phyloP scores from a whole-genome alignment of 306 rosid genomes.

The Corylus avellana region DNA sequence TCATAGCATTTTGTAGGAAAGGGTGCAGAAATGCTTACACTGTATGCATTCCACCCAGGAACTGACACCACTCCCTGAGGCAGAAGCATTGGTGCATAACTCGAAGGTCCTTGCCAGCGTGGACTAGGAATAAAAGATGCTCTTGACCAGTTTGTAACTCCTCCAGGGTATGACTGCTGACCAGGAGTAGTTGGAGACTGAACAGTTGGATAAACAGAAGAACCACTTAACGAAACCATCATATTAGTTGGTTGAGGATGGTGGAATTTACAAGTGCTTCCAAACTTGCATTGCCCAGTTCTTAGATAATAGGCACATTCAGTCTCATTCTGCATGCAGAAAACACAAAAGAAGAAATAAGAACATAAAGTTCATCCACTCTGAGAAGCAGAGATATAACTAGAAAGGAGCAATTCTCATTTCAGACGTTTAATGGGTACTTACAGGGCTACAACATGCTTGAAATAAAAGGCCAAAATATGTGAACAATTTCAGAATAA shows the following conservation, averaged over 20 bases:
- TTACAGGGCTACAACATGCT: constrained; percentile 26
- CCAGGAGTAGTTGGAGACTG: constrained; percentile 93
- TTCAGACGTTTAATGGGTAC: constrained; percentile 7
- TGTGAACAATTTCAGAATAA: constrained; percentile 2
- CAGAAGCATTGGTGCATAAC: constrained; percentile 78
- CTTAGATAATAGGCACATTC: constrained; percentile 92
- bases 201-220: constrained; percentile 80
- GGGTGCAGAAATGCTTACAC: constrained; percentile 57
- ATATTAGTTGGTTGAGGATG: constrained; percentile 91
- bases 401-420: constrained; percentile 14
- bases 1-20: constrained; percentile 20
- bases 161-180: constrained; percentile 84
- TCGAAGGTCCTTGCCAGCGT: constrained; percentile 96
- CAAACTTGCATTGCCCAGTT: constrained; percentile 96
- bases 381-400: constrained; percentile 9
- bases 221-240: constrained; percentile 86
- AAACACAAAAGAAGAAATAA: constrained; percentile 9
- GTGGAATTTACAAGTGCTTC: constrained; percentile 91
- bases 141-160: constrained; percentile 89
- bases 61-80: constrained; percentile 97
- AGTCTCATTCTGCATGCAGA: constrained; percentile 62
- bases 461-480: constrained; percentile 12
- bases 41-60: constrained; percentile 86
- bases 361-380: constrained; percentile 22
- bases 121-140: constrained; percentile 90